Conservation (phyloP, 768 basidiomycete genomes). For the Hypholoma fasciculare region DNA sequence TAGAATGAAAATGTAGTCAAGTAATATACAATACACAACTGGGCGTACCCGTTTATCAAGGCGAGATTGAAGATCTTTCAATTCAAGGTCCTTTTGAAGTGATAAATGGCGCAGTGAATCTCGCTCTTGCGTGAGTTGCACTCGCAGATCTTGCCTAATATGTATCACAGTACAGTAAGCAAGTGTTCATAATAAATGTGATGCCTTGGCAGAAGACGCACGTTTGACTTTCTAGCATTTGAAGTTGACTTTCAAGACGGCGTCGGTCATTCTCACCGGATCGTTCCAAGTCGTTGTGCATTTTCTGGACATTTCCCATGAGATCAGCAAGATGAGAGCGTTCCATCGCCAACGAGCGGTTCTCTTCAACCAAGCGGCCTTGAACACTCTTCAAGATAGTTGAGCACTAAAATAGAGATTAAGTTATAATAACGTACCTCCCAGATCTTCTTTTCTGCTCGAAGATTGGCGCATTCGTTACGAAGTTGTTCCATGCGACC, state of each 20-base stretch:
- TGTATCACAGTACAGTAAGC: neutral
- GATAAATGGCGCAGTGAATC: conserved; percentile 72
- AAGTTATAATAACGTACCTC: conserved; percentile 52
- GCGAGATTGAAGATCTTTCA: conserved; percentile 69
- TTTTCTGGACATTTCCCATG: conserved; percentile 86
- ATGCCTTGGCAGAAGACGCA: conserved; percentile 33
- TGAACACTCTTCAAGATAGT: conserved; percentile 62
- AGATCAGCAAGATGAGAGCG: conserved; percentile 84
- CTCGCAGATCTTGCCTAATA: conserved; percentile 69
- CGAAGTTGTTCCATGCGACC: conserved; percentile 73
- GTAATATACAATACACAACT: neutral
- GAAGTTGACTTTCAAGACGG: conserved; percentile 77
- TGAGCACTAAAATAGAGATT: neutral
- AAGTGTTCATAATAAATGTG: neutral
- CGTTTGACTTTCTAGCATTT: conserved; percentile 79
- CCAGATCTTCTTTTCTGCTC: conserved; percentile 93
- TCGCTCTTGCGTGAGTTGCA: conserved; percentile 71
- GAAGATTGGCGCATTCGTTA: conserved; percentile 84
- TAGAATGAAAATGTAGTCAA: conserved; percentile 6
- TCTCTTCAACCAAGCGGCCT: conserved; percentile 80
- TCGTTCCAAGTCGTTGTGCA: conserved; percentile 86
- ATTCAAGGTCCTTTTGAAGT: conserved; percentile 79
- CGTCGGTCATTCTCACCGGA: conserved; percentile 82
- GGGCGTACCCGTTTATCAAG: conserved; percentile 67
- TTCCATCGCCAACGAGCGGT: conserved; percentile 76